These are phyloP conservation scores for Coniophora puteana DNA, from an alignment of 1,284 basidiomycete species.

Conservation along the genomic window DNA sequence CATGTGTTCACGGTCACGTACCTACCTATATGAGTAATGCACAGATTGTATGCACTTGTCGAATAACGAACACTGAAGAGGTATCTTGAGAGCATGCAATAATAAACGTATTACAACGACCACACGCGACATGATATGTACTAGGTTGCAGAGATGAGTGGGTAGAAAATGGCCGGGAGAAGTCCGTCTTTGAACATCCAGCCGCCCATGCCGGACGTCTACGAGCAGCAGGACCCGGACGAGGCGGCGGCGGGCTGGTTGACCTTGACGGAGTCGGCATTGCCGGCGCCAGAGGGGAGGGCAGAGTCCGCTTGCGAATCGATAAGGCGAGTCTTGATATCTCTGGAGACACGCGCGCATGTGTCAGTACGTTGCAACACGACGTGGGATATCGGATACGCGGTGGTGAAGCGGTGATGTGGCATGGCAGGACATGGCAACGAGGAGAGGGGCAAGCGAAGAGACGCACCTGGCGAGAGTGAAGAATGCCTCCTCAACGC, in stretches of 20 bases:
- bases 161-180: conserved; percentile 5
- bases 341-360: conserved; percentile 43
- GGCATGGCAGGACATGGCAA: background rate
- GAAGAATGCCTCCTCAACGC: conserved; percentile 99
- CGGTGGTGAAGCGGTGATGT: conserved; percentile 2
- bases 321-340: conserved; percentile 96
- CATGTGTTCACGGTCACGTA: too few species aligned
- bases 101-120: conserved; percentile 5
- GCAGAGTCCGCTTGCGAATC: conserved; percentile 84
- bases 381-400: conserved; percentile 1
- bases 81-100: too few species aligned
- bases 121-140: conserved; percentile 10
- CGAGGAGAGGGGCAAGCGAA: too few species aligned
- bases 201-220: conserved; percentile 11
- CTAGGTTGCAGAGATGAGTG: conserved; percentile 7
- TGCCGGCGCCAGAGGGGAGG: conserved; percentile 35
- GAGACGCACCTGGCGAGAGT: conserved; percentile 82
- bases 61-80: too few species aligned
- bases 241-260: conserved; percentile 50
- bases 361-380: background rate
- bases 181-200: conserved; percentile 7
- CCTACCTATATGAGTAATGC: too few species aligned
- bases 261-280: conserved; percentile 58
- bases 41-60: too few species aligned
- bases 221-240: conserved; percentile 56